A percentile compares a stretch with the other conserved stretches of the same genome.
Evolutionary conservation across 1,284 basidiomycete genomes (phyloP).

Genomic region (Lignosus rhinocerotis): DNA sequence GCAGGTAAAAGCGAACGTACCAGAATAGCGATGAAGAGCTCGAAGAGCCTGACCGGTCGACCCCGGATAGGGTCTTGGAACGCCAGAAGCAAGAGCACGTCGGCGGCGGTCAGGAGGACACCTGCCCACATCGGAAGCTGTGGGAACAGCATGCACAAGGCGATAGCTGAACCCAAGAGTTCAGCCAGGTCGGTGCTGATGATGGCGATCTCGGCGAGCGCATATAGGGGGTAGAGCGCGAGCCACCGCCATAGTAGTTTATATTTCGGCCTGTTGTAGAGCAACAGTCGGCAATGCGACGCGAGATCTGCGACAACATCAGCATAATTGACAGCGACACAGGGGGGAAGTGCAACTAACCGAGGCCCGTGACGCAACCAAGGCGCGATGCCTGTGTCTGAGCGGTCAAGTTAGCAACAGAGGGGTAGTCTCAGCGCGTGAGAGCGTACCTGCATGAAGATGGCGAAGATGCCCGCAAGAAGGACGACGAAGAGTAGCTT

Average conservation of each 20-base stretch:
- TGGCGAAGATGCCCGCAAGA: constrained; percentile 81
- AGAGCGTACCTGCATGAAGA: constrained; percentile 64
- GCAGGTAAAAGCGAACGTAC: constrained; percentile 35
- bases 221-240: constrained; percentile 72
- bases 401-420: constrained; percentile 14
- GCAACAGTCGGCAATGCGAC: constrained; percentile 71
- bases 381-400: constrained; percentile 63
- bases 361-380: constrained; percentile 71
- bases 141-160: constrained; percentile 82
- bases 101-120: constrained; percentile 81
- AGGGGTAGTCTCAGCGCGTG: neutral
- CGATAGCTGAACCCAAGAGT: constrained; percentile 80
- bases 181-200: constrained; percentile 77
- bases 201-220: constrained; percentile 79
- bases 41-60: constrained; percentile 70
- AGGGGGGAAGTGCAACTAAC: constrained; percentile 36
- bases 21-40: constrained; percentile 66
- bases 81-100: constrained; percentile 78
- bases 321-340: constrained; percentile 1
- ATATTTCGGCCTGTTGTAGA: constrained; percentile 67
- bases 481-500: constrained; percentile 86
- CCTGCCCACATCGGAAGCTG: constrained; percentile 77
- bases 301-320: constrained; percentile 52
- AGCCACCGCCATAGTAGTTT: constrained; percentile 63
- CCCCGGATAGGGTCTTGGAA: constrained; percentile 60